These are phyloP conservation scores for Athelia psychrophila DNA, from an alignment of 1,284 basidiomycete species.

Conservation along the genomic window DNA sequence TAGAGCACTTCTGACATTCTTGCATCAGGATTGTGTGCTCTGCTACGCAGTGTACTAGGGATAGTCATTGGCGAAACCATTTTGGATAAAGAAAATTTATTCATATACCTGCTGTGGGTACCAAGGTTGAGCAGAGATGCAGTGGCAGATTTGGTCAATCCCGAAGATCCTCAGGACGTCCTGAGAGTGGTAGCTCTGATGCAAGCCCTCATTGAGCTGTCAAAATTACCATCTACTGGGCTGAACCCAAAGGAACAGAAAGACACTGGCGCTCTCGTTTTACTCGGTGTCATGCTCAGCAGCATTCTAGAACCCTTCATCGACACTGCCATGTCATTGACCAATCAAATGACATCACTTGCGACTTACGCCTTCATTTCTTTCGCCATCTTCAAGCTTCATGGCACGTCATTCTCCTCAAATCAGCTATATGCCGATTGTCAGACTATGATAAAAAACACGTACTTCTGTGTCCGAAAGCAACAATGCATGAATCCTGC, in stretches of 20 bases:
- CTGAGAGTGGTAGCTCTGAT: constrained; percentile 14
- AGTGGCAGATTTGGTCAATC: constrained; percentile 10
- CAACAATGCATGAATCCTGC: constrained; percentile 15
- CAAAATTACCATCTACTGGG: background rate
- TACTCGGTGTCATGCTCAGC: background rate
- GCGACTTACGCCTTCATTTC: too few species aligned
- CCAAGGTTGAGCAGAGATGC: constrained; percentile 5
- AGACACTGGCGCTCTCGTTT: background rate
- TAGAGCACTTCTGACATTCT: too few species aligned
- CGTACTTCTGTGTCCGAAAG: constrained; percentile 18
- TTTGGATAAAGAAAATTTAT: too few species aligned
- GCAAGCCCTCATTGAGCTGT: constrained; percentile 4
- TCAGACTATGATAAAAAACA: constrained; percentile 20
- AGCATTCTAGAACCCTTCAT: constrained; percentile 9
- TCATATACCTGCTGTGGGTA: constrained; percentile 2
- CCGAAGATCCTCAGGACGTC: constrained; percentile 16
- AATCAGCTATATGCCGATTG: constrained; percentile 19
- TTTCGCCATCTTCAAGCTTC: constrained; percentile 6
- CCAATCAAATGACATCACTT: constrained; percentile 10
- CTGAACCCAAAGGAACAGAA: background rate
- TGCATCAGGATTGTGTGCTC: too few species aligned
- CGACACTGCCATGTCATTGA: background rate
- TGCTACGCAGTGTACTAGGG: too few species aligned
- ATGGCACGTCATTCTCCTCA: constrained; percentile 13
- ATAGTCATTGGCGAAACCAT: too few species aligned